A percentile compares a stretch with the other conserved stretches of the same genome.
Evolutionary conservation across 805 yeast genomes (phyloP).

Genomic region (Hyphopichia homilentoma): DNA sequence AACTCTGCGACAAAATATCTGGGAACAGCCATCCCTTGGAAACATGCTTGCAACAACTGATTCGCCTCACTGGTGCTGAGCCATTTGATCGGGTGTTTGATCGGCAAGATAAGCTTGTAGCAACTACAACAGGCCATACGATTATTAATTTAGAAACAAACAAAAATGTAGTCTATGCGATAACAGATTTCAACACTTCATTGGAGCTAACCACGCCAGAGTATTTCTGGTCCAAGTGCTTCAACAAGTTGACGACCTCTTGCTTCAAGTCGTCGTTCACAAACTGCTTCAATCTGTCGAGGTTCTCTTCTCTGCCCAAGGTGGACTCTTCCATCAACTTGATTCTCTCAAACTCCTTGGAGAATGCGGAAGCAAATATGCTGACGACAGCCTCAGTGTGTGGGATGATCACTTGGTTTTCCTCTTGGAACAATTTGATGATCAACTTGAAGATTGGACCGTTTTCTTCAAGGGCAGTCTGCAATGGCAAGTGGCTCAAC

Average conservation of each 20-base stretch:
- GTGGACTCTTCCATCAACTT: constrained; percentile 70
- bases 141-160: too few species aligned
- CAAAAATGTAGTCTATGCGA: too few species aligned
- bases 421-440: constrained; percentile 63
- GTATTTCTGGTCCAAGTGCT: constrained; percentile 62
- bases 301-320: constrained; percentile 79
- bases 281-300: constrained; percentile 77
- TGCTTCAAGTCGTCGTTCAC: constrained; percentile 61
- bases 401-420: constrained; percentile 50
- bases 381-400: constrained; percentile 62
- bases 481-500: constrained; percentile 76
- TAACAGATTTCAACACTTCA: constrained; percentile 43
- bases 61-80: too few species aligned
- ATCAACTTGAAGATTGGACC: constrained; percentile 82
- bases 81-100: too few species aligned
- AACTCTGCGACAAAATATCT: too few species aligned
- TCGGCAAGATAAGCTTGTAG: too few species aligned
- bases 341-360: constrained; percentile 70
- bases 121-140: too few species aligned
- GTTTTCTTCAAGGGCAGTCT: constrained; percentile 89
- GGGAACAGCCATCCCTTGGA: too few species aligned
- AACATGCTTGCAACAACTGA: too few species aligned
- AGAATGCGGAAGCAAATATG: constrained; percentile 65
- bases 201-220: constrained; percentile 59
- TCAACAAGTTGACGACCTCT: constrained; percentile 67